Conservation (phyloP, 345 rosid species). For the Sonneratia caseolaris region DNA sequence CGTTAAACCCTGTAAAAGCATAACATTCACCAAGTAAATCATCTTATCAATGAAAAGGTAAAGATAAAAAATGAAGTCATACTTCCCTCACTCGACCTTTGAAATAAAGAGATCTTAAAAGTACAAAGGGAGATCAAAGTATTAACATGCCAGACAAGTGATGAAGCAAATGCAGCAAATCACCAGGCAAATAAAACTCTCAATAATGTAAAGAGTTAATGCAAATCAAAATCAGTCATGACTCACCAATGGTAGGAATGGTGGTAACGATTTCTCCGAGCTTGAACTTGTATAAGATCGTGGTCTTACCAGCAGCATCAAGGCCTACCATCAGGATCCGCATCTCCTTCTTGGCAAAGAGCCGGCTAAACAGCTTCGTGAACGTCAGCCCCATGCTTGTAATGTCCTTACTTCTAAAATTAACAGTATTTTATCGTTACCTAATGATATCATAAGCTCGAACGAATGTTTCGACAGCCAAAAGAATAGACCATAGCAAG, state of each 20-base stretch:
- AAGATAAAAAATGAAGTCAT: background rate
- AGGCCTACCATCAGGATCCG: constrained; percentile 82
- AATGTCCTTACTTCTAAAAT: constrained; percentile 6
- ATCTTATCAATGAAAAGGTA: background rate
- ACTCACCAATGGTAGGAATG: constrained; percentile 72
- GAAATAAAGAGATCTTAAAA: too few relatives aligned
- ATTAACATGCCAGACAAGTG: background rate
- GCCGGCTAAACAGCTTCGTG: constrained; percentile 60
- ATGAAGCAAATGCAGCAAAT: background rate
- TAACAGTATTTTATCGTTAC: background rate
- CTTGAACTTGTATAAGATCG: constrained; percentile 72
- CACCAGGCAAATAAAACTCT: background rate
- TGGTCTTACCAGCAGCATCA: constrained; percentile 84
- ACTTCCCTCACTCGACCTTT: background rate
- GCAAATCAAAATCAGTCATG: background rate
- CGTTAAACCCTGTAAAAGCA: constrained; percentile 59
- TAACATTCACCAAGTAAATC: background rate
- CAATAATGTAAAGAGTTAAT: background rate
- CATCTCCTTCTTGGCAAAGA: constrained; percentile 78
- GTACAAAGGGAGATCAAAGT: too few relatives aligned
- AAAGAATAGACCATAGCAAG: too few relatives aligned
- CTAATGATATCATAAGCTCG: background rate
- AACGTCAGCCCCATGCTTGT: constrained; percentile 47
- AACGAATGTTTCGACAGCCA: background rate
- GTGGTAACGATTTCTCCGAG: constrained; percentile 84